phyloP scores from a whole-genome alignment of 345 rosid genomes.

The Diplotaxis tenuifolia region DNA sequence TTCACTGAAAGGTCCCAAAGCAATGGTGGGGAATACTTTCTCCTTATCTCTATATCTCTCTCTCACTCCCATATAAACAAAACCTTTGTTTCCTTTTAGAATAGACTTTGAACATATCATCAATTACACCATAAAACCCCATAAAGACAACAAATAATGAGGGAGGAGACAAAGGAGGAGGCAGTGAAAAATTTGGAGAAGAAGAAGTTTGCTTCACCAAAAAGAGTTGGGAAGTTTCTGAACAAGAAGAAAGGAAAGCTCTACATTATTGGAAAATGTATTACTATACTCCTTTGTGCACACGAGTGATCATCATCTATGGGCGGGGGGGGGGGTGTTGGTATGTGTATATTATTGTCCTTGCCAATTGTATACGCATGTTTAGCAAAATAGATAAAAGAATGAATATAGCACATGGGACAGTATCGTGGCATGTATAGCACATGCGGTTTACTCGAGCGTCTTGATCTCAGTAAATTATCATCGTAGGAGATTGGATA shows the following conservation, averaged over 20 bases:
- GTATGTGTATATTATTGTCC: background rate
- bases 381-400: background rate
- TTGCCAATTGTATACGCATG: background rate
- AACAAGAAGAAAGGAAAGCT: slow-evolving; percentile 36
- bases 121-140: background rate
- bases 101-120: slow-evolving; percentile 12
- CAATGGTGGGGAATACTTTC: slow-evolving; percentile 25
- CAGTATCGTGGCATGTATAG: too few species aligned
- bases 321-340: background rate
- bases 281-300: slow-evolving; percentile 38
- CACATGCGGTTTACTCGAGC: too few species aligned
- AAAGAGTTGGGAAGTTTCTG: slow-evolving; percentile 30
- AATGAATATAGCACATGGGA: background rate
- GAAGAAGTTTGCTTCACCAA: slow-evolving; percentile 19
- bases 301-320: slow-evolving; percentile 20
- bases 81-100: slow-evolving; percentile 15
- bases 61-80: slow-evolving; percentile 5
- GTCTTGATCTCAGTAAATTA: too few species aligned
- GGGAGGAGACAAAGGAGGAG: slow-evolving; percentile 14
- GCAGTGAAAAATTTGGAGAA: slow-evolving; percentile 17
- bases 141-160: slow-evolving; percentile 12
- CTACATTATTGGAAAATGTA: slow-evolving; percentile 39
- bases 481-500: too few species aligned
- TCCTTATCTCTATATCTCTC: slow-evolving; percentile 32
- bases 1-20: slow-evolving; percentile 24